Evolutionary conservation across 495 filamentous ascomycete species (phyloP).

Genomic region (Trichoderma asperelloides): DNA sequence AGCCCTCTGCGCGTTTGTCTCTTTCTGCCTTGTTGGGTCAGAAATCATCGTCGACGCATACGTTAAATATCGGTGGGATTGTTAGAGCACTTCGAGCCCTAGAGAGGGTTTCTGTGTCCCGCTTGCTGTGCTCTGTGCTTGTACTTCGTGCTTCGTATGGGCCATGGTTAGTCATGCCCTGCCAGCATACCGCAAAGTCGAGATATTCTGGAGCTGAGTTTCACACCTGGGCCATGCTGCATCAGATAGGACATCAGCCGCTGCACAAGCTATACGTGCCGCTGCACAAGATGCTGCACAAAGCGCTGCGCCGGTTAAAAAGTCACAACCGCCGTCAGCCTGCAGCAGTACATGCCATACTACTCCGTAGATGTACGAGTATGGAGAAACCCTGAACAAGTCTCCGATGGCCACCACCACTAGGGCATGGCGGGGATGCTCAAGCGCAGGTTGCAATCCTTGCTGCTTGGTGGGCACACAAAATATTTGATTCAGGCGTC

Average conservation of each 20-base stretch:
- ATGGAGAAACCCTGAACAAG: background rate
- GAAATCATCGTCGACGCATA: background rate
- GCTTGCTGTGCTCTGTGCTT: background rate
- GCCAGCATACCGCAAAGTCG: background rate
- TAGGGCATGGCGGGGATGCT: background rate
- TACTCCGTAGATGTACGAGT: background rate
- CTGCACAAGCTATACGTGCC: background rate
- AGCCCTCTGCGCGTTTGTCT: background rate
- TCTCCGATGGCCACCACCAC: background rate
- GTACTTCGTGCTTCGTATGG: background rate
- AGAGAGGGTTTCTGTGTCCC: background rate
- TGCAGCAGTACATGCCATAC: background rate
- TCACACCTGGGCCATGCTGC: background rate
- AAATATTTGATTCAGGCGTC: background rate
- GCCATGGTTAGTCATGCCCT: no score
- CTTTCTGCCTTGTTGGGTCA: background rate
- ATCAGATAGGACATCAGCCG: background rate
- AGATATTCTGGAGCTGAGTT: background rate
- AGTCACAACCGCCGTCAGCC: background rate
- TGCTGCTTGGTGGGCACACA: background rate
- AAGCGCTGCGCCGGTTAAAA: background rate
- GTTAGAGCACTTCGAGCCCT: background rate
- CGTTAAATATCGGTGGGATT: background rate
- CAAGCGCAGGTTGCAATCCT: background rate
- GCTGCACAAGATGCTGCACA: background rate